These are phyloP conservation scores for Salvia miltiorrhiza DNA, from an alignment of 257 asterid species.

Conservation along the genomic window DNA sequence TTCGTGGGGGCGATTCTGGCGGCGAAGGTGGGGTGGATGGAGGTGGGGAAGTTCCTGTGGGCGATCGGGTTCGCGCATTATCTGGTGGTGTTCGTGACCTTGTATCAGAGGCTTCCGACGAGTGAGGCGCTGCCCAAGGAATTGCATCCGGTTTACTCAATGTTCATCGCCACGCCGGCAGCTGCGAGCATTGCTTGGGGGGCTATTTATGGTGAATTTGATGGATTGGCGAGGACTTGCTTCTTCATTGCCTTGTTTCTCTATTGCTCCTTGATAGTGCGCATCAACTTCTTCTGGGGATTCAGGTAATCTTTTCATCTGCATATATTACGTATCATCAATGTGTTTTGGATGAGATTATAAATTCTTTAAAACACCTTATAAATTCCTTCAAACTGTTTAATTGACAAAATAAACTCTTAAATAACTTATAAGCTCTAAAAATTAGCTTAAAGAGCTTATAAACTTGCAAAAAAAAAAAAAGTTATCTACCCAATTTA, in stretches of 20 bases:
- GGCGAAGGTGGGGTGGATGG: conserved; percentile 77
- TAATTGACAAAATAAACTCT: no score
- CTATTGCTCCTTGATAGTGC: conserved; percentile 64
- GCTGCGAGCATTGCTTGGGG: conserved; percentile 97
- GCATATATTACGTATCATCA: no score
- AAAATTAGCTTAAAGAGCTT: no score
- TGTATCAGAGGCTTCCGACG: conserved; percentile 86
- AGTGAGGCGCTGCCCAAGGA: conserved; percentile 90
- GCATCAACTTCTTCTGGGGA: conserved; percentile 88
- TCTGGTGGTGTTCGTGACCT: conserved; percentile 81
- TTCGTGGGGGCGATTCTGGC: conserved; percentile 91
- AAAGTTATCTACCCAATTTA: no score
- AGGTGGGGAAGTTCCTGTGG: conserved; percentile 85
- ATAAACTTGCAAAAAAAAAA: no score
- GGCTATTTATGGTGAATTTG: conserved; percentile 77
- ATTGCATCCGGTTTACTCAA: conserved; percentile 85
- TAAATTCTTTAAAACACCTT: no score
- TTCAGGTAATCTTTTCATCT: conserved; percentile 58
- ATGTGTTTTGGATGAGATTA: no score
- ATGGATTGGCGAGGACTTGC: conserved; percentile 78
- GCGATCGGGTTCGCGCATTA: conserved; percentile 91
- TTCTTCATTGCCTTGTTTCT: conserved; percentile 86
- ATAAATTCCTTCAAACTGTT: no score
- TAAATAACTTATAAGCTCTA: no score
- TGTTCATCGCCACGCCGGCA: conserved; percentile 94